Base-by-base conservation (phyloP, 345 rosid species). In the Dovyalis caffra region DNA sequence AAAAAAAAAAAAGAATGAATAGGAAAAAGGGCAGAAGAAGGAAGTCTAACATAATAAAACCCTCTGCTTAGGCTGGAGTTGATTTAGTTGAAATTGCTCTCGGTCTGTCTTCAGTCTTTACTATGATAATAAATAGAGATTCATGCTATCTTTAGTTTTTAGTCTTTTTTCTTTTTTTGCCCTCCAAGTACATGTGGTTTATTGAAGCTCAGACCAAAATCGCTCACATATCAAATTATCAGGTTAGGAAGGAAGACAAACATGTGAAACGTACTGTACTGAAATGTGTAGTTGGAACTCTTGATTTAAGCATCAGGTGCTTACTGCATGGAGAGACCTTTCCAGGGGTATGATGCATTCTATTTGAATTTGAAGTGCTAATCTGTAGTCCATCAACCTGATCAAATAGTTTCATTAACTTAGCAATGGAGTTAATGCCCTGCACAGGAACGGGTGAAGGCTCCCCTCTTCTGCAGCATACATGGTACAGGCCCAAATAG, bases 271-370 rank as follows among this genome's bases (percentile, higher is more conserved):
- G 86, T 62, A 86, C 88, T 0, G 87, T 90, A 49, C 79, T 90
- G 74, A 94, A 88, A 84, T 91, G 97, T 85, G 90, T 92, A 11
- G 97, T 89, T 40, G 98, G 94, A 75, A 94, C 98, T 57, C 98
- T 94, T 62, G 97, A 92, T 82, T 81, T 89, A 80, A 90, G 89
- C 79, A 78, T 92, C 63, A 84, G 86, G 8, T 74, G 80, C 81
- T 86, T 89, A 75, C 69, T 87, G 76, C 89, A 82, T 20, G 97
- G 95, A 76, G 97, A 92, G 87, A 90, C 88, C 43, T 89, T 89
- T 82, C 98, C 98, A 14, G 97, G 91, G 96, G 97, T 92, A 81
- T 37, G 4, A 67, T 60, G 33, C 20, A 3, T 70, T 68, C 18
- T 67, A 58, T 34, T 70, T 77, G 51, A 20, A 26, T 72, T 71